Evolutionary conservation across 208 protist species (phyloP).

Genomic region (Trypanosoma cruzi): DNA sequence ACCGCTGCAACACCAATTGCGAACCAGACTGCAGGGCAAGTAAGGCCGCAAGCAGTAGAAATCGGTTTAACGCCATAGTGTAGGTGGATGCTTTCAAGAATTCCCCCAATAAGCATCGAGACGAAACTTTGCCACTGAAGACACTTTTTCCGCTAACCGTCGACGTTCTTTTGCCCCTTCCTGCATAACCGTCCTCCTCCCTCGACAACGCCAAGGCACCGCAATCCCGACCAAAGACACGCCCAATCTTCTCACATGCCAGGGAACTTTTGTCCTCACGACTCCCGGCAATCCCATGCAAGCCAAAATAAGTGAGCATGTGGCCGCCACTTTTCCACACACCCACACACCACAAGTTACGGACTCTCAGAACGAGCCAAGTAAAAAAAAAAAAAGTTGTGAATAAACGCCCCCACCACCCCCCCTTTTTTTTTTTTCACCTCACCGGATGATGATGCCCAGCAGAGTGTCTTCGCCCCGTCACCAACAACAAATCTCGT

Average conservation of each 20-base stretch:
- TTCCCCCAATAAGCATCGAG: not conserved
- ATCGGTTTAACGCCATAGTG: slow-evolving; percentile 14
- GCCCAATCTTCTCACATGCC: not conserved
- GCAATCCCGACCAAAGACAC: not conserved
- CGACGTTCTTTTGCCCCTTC: not conserved
- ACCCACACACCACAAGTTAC: not conserved
- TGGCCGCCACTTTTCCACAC: not conserved
- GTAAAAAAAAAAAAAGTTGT: too few relatives aligned
- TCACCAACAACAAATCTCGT: not conserved
- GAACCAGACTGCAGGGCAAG: slow-evolving; percentile 37
- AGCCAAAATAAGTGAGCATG: not conserved
- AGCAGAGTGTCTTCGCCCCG: not conserved
- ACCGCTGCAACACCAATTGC: slow-evolving; percentile 30
- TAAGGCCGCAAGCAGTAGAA: slow-evolving; percentile 28
- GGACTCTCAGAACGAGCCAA: not conserved
- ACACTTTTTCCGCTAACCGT: not conserved
- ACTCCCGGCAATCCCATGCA: not conserved
- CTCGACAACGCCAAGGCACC: not conserved
- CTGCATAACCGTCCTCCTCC: not conserved
- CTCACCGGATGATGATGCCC: not conserved
- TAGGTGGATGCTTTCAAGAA: slow-evolving; percentile 3
- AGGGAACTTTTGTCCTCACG: not conserved
- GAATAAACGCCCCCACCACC: too few relatives aligned
- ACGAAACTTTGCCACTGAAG: not conserved
- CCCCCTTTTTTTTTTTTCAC: too few relatives aligned